Evolutionary conservation across 495 filamentous ascomycete genomes (phyloP).

Genomic region (Neurospora hispaniola): DNA sequence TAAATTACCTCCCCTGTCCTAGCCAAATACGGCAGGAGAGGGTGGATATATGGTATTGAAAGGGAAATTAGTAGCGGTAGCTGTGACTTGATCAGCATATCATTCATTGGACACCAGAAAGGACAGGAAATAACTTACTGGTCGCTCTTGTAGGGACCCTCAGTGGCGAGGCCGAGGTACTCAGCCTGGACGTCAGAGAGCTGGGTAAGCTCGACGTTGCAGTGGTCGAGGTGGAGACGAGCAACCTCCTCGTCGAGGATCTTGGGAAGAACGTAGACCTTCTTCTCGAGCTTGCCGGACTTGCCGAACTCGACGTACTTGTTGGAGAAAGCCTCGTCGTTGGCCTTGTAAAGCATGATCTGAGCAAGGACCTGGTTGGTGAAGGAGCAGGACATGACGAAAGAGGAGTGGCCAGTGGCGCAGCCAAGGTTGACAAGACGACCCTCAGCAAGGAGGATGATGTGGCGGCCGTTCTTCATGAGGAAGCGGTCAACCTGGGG

Average conservation of each 20-base stretch:
- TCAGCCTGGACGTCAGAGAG: conserved; percentile 81
- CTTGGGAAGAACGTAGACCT: conserved; percentile 98
- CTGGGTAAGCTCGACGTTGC: conserved; percentile 86
- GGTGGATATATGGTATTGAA: conserved; percentile 5
- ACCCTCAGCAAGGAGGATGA: conserved; percentile 96
- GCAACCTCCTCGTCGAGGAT: conserved; percentile 97
- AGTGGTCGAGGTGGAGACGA: conserved; percentile 81
- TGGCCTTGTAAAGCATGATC: conserved; percentile 93
- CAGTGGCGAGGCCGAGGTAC: conserved; percentile 73
- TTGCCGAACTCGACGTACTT: conserved; percentile 97
- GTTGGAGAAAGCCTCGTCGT: conserved; percentile 73
- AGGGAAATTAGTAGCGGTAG: conserved; percentile 46
- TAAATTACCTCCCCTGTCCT: neutral
- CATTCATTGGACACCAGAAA: neutral
- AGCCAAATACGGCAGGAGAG: conserved; percentile 7
- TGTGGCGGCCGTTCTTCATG: conserved; percentile 88
- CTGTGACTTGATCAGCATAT: conserved; percentile 28
- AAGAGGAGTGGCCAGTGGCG: conserved; percentile 97
- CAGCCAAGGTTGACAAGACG: conserved; percentile 98
- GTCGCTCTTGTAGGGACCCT: conserved; percentile 94
- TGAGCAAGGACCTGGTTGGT: conserved; percentile 99
- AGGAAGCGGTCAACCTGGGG: conserved; percentile 97
- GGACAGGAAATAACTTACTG: conserved; percentile 32
- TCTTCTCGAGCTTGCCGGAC: conserved; percentile 71
- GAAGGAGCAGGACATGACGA: conserved; percentile 99